Percentiles rank a stretch among this genome's conserved stretches.
These are phyloP conservation scores for Botryotinia narcissicola DNA, from an alignment of 2,329 filamentous ascomycete genomes.

Conservation along the genomic window DNA sequence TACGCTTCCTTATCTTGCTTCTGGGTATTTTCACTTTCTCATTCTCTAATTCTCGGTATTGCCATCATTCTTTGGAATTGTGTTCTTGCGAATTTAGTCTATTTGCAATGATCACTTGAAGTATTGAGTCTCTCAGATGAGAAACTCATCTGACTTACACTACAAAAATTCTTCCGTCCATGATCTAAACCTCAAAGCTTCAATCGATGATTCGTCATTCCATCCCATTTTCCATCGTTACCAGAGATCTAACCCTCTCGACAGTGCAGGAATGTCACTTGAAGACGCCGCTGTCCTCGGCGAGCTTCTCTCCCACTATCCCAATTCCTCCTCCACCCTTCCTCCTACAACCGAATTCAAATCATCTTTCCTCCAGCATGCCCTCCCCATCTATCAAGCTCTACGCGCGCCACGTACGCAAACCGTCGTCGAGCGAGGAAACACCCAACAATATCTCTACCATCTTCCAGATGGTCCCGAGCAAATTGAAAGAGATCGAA, in stretches of 20 bases:
- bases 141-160: neutral
- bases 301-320: constrained; percentile 48
- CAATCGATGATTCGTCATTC: neutral
- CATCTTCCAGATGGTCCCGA: constrained; percentile 55
- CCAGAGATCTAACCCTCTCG: neutral
- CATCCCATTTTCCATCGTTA: neutral
- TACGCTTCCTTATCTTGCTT: constrained; percentile 60
- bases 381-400: constrained; percentile 52
- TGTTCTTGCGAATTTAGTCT: neutral
- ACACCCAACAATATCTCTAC: constrained; percentile 59
- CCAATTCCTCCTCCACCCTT: neutral
- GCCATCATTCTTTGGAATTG: rapidly evolving
- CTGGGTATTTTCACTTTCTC: constrained; percentile 29
- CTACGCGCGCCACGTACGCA: constrained; percentile 58
- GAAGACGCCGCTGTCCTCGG: constrained; percentile 60
- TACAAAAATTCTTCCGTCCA: neutral
- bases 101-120: neutral
- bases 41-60: neutral
- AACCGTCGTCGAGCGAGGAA: constrained; percentile 57
- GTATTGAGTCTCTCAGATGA: neutral
- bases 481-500: constrained; percentile 54
- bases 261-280: constrained; percentile 55
- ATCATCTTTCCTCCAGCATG: constrained; percentile 33
- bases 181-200: neutral
- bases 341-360: constrained; percentile 18